Base-by-base conservation (phyloP, 2,329 filamentous ascomycete genomes). In the Cercospora berteroae region DNA sequence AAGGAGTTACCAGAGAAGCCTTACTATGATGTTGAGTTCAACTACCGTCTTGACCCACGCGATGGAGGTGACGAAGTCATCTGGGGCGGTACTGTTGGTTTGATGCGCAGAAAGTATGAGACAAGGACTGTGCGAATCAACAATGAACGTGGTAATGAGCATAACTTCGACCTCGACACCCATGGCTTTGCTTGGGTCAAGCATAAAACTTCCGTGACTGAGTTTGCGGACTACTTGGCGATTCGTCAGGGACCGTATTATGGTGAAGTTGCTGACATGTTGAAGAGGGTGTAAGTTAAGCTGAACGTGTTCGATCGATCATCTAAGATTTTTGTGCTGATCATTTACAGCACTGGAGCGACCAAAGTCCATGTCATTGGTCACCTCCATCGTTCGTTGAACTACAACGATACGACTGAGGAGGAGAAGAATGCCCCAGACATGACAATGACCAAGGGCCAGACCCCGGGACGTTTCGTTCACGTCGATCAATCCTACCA, bases 121-220 rank as follows among this genome's bases (percentile, higher is more conserved):
- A 36, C 57, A n/a, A 10, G 59, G 25, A 59, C 76, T 77, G 1
- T 82, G 80, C 5, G 76, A 76, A 63, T 77, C 78, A 0, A 82
- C 81, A 12, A 77, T 77, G 10, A 73, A 67, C 0, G 83, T 79
- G 1, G 82, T 79, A 25, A 59, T 13, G 60, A 69, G 27, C 31
- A 63, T 23, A 56, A 69, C 5, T 69, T 69, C 60, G 52, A 63
- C 42, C 63, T 69, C 42, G 67, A 69, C 27, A 66, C 52, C 6
- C 52, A 66, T 44, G 67, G 67, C 3, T 69, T 77, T 68, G 20
- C 83, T 50, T 62, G 44, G 55, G 62, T 65, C 44, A 55, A 60
- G 57, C 63, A 63, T 33, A 36, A 23, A 4, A 48, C 42, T 31
- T 27, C 62, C 7, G 65, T 55, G 29, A 60, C 48, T 13, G 57